Evolutionary conservation across 352 stramenopile genomes (phyloP).

Genomic region (Globisporangium spinosum): DNA sequence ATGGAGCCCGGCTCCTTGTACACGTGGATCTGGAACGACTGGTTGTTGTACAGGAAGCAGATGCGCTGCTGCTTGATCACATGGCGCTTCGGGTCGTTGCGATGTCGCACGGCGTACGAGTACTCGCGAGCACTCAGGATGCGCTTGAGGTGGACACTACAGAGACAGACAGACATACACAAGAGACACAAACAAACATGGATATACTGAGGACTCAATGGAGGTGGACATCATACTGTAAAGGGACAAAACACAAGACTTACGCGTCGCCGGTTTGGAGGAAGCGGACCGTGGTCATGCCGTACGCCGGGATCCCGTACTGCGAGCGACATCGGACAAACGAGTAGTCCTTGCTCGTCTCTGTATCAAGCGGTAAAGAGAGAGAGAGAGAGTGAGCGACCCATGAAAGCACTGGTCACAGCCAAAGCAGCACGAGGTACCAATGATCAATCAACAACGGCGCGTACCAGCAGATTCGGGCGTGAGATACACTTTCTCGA

Average conservation of each 20-base stretch:
- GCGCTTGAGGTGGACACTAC: slow-evolving; percentile 78
- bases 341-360: slow-evolving; percentile 81
- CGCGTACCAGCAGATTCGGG: slow-evolving; percentile 51
- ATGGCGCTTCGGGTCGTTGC: slow-evolving; percentile 53
- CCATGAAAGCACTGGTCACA: not conserved
- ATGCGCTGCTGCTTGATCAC: slow-evolving; percentile 88
- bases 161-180: slow-evolving; percentile 11
- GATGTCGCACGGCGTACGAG: slow-evolving; percentile 79
- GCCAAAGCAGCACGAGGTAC: not conserved
- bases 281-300: slow-evolving; percentile 85
- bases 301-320: slow-evolving; percentile 79
- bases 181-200: not conserved
- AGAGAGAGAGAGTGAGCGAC: not conserved
- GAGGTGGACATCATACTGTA: not conserved
- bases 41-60: slow-evolving; percentile 84
- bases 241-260: slow-evolving; percentile 13
- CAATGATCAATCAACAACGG: not conserved
- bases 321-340: slow-evolving; percentile 84
- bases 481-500: slow-evolving; percentile 85
- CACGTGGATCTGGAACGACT: slow-evolving; percentile 85
- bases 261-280: slow-evolving; percentile 75
- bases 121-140: slow-evolving; percentile 81
- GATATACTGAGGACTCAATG: not conserved
- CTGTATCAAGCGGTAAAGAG: slow-evolving; percentile 17
- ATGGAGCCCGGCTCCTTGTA: slow-evolving; percentile 78